Evolutionary conservation across 2,329 filamentous ascomycete species (phyloP), one percentile per base, ranked within the genome.

Genomic region (Aureobasidium sp.): DNA sequence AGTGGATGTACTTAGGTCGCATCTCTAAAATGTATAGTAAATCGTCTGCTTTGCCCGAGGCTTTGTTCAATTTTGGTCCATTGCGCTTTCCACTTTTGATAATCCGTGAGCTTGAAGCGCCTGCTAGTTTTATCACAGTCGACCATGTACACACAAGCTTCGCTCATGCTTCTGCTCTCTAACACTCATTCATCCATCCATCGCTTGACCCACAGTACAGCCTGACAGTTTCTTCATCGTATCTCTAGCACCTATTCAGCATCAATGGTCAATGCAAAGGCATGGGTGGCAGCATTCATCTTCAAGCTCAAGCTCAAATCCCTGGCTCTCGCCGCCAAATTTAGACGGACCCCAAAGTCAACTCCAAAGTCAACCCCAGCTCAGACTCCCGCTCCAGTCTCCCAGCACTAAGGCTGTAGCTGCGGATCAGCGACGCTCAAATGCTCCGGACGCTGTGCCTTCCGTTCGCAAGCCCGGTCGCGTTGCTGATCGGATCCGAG

Each of bases 1-100:
- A 78, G 78, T 78, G 78, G 67, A 75, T 75, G 57, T 54, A 49
- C 49, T 52, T 61, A 61, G 41, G 48, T 61, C 41, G 37, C 37
- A 49, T 47, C 48, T 55, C 39, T 47, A 39, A 59, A 58, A 42
- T 58, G 53, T 54, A 55, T 52, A 48, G 64, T 62, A 63, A 72
- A 74, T 67, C 66, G 68, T 41, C 45, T 59, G 42, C 55, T 59
- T 49, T 41, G 21, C 57, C 57, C 34, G 34, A 59, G 57, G 57
- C 45, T 50, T 48, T 32, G 44, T 49, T 36, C 41, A 45, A 59
- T 42, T 32, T 9, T n/a, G 27, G 25, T 42, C 16, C 34, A 42
- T 59, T 47, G 57, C 27, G 32, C 57, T 36, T 59, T 50, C 57
- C 45, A 27, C 15, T 49, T 16, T 41, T 59, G 34, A 50, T 59